Evolutionary conservation across 441 rosid genomes (phyloP).

Genomic region (Corymbia calophylla): DNA sequence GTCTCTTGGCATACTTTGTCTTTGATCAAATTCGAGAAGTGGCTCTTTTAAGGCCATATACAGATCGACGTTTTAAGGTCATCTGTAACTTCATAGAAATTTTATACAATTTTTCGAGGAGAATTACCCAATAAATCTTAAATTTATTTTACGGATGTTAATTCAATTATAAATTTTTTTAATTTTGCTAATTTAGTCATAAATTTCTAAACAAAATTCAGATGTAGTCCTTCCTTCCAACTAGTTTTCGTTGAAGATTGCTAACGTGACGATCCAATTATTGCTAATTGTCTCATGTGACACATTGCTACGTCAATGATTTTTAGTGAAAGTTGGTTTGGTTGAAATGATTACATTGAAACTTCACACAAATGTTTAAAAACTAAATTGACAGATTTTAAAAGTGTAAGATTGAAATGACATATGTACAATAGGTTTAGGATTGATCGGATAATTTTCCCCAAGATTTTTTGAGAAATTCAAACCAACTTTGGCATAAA

Average conservation of each 20-base stretch:
- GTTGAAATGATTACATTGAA: neutral
- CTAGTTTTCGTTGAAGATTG: neutral
- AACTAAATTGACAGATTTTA: neutral
- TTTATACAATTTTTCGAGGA: neutral
- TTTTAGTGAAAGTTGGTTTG: accelerated
- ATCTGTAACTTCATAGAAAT: neutral
- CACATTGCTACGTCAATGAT: neutral
- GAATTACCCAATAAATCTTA: neutral
- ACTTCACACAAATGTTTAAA: neutral
- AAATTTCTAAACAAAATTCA: accelerated
- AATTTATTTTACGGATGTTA: accelerated
- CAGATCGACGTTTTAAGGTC: neutral
- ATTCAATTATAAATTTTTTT: accelerated
- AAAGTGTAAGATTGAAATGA: neutral
- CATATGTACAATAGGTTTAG: neutral
- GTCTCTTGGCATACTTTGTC: neutral
- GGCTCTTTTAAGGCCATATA: neutral
- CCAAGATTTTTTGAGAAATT: neutral
- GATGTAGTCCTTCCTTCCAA: neutral
- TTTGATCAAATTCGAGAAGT: neutral
- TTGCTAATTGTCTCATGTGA: accelerated
- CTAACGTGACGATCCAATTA: accelerated
- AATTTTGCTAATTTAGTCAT: neutral
- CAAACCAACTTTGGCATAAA: neutral
- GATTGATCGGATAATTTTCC: neutral